phyloP scores from a whole-genome alignment of 352 stramenopile genomes.

The Pythium pyrilobum region DNA sequence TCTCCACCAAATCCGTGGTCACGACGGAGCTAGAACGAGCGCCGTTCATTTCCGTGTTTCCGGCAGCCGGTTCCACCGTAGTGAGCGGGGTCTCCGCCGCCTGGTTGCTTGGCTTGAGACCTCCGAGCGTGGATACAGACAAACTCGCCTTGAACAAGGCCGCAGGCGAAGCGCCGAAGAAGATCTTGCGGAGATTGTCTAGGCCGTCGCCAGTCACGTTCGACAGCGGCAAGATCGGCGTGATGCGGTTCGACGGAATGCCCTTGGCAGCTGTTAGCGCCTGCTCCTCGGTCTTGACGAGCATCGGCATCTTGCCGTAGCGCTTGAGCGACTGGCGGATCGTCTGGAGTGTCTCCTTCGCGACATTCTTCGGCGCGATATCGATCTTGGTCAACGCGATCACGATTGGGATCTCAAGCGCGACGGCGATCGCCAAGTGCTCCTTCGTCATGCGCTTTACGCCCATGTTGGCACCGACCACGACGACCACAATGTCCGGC shows the following conservation, averaged over 20 bases:
- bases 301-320: slow-evolving; percentile 92
- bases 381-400: slow-evolving; percentile 95
- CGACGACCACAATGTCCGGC: slow-evolving; percentile 93
- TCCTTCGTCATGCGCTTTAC: slow-evolving; percentile 94
- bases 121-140: slow-evolving; percentile 47
- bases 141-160: slow-evolving; percentile 74
- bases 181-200: slow-evolving; percentile 68
- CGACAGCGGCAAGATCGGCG: slow-evolving; percentile 96
- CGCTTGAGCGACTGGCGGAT: slow-evolving; percentile 85
- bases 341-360: slow-evolving; percentile 88
- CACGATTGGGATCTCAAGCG: slow-evolving; percentile 90
- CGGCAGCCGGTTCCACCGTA: too few species aligned
- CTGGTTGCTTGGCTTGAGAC: slow-evolving; percentile 53
- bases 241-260: slow-evolving; percentile 90
- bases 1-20: slow-evolving; percentile 60
- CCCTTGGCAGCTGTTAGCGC: slow-evolving; percentile 83
- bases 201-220: slow-evolving; percentile 96
- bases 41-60: too few species aligned
- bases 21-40: too few species aligned
- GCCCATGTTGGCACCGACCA: slow-evolving; percentile 93
- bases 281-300: slow-evolving; percentile 87
- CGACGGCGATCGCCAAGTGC: slow-evolving; percentile 90
- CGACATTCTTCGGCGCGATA: slow-evolving; percentile 90
- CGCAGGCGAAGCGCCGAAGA: slow-evolving; percentile 57
- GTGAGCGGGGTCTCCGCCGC: background rate